Conservation (phyloP, 768 basidiomycete genomes). For the Amanita brunnescens region DNA sequence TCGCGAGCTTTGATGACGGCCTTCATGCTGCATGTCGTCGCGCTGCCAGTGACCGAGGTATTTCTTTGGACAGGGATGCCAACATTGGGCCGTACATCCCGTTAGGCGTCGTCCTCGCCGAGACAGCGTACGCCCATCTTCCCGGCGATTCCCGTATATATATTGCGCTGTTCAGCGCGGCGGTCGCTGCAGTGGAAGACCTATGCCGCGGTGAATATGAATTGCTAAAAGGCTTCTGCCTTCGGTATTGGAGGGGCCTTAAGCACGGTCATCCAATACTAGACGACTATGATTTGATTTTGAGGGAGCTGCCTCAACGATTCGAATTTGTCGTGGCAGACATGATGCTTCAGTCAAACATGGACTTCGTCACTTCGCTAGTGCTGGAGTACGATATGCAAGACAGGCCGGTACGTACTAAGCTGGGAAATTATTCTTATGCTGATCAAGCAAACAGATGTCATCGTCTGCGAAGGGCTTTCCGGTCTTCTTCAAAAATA, state of each 20-base stretch:
- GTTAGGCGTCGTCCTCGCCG: constrained; percentile 21
- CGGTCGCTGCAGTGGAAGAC: constrained; percentile 30
- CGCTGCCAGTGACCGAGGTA: constrained; percentile 17
- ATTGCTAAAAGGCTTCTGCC: constrained; percentile 25
- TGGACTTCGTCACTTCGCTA: constrained; percentile 26
- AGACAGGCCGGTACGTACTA: not conserved
- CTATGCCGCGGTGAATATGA: constrained; percentile 15
- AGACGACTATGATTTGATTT: constrained; percentile 23
- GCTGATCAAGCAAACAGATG: not conserved
- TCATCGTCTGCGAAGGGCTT: not conserved
- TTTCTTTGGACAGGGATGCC: constrained; percentile 13
- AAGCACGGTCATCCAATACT: constrained; percentile 23
- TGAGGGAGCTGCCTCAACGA: constrained; percentile 20
- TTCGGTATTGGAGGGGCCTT: constrained; percentile 18
- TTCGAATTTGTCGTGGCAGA: constrained; percentile 23
- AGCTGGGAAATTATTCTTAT: not conserved
- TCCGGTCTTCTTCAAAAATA: not conserved
- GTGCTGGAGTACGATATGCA: constrained; percentile 10
- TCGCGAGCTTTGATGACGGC: not conserved
- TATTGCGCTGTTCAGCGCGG: constrained; percentile 32
- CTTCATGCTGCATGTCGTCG: constrained; percentile 15
- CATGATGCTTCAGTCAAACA: constrained; percentile 25
- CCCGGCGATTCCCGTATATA: constrained; percentile 20
- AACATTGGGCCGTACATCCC: constrained; percentile 23
- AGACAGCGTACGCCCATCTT: constrained; percentile 22